Base-by-base conservation (phyloP, 2,329 filamentous ascomycete genomes). In the Cylindrodendrum hubeiense region DNA sequence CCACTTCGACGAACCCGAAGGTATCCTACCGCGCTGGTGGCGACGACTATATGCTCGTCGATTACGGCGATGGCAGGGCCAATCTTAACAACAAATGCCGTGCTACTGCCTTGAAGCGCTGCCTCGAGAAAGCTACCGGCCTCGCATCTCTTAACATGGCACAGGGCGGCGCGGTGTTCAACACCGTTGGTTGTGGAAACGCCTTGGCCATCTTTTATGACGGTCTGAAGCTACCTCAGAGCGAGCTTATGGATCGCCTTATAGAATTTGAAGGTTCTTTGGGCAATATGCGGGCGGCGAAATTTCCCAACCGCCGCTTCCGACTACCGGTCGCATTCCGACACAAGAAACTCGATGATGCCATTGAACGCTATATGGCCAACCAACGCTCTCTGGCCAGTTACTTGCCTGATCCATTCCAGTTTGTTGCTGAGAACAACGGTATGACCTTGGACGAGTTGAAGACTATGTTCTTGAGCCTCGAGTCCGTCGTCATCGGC, bases 351-450 rank as follows among this genome's bases (percentile, higher is more conserved):
- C 70, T 75, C 6, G 60, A 82, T 22, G 83, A 85, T 26, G 60
- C 56, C 0, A 77, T 59, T 17, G 60, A 86, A 60, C 81, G 88
- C 10, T 90, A 91, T 74, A 88, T 87, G 79, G 84, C 85, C 28
- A 89, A 86, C 4, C 86, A 88, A 65, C 81, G 88, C 2, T 85
- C 86, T 2, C 84, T 87, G 28, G 89, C 89, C 1, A 82, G 85
- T 1, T 91, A 89, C 65, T 78, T 90, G 0, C 88, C 88, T 0
- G 85, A 89, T 70, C 89, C 89, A 50, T 79, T 90, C 39, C 81
- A 85, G 1, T 91, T 89, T 59, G 66, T 80, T 7, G 71, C 70
- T 5, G 72, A 76, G 37, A 79, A 77, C 54, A 83, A 83, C 55
- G 81, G 75, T 0, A 73, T 82, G 47, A 71, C 7, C 71, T 72